Base-by-base conservation (phyloP, 169 alveolate genomes). In the Neospora caninum region DNA sequence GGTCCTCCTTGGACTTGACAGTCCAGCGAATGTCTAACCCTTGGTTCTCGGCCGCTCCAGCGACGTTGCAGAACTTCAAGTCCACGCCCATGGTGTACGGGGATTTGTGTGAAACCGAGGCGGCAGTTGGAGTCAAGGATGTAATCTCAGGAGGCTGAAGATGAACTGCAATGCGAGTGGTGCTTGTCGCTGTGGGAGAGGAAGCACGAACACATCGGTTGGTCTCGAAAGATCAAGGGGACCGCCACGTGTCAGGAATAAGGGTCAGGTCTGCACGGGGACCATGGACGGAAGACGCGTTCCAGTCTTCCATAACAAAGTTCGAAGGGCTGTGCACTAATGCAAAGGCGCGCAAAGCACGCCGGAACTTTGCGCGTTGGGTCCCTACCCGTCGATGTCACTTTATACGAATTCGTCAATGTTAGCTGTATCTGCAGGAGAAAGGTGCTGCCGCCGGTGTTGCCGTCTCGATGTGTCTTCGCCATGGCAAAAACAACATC, bases 401-500 rank as follows among this genome's bases (percentile, higher is more conserved):
- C 31, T 64, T 27, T 64, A 27, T 64, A 64, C 73, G 73, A 64
- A 29, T 64, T 64, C 20, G 73, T 22, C 73, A 64, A 16, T 16
- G 73, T 64, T 29, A 64, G 73, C n/a, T 64, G 73, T 16, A 64
- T 64, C 73, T 64, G 73, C 4, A 64, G 73, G 73, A 7, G 73
- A 27, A 64, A 64, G n/a, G 73, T 64, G 73, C 73, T 64, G 73
- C n/a, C n/a, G 73, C 73, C 73, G 31, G 73, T 64, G 73, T 64
- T 27, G 25, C 34, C 73, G 1, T 22, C 73, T 16, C 73, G 73
- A 29, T 22, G 73, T 16, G 73, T 27, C 20, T 64, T 64, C 31
- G 73, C 73, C 73, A 64, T 9, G 0, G 73, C 73, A 64, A 64
- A 64, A 16, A 64, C 73, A 13, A 64, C 34, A 27, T 64, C 73